Base-by-base conservation (phyloP, 2,329 filamentous ascomycete species). In the Periglandula ipomoeae region DNA sequence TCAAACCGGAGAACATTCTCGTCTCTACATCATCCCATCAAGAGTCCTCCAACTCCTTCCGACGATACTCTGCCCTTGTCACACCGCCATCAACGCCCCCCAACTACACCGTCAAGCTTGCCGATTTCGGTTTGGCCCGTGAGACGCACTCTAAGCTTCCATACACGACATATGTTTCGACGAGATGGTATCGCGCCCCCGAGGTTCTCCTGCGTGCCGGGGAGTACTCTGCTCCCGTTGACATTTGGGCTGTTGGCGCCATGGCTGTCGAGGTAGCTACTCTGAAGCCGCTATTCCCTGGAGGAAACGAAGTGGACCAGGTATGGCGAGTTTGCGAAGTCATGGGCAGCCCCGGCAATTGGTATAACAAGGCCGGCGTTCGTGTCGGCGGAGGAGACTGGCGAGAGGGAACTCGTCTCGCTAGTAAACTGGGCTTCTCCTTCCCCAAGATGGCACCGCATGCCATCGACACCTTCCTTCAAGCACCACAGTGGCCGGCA, bases 401-500 rank as follows among this genome's bases (percentile, higher is more conserved):
- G 93, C 89, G 89, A 60, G 93, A 98, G 50, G 93, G 93, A 50
- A 89, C 89, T 41, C 81, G 89, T 53, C 74, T 98, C 51, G 93
- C 93, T 49, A 89, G 93, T 58, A 97, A 97, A 74, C 79, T 98
- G 54, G 93, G 93, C 49, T 98, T 98, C 67, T 96, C 93, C 0
- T 98, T 98, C 70, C 93, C 93, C 52, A 97, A 93, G 81, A 97
- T 98, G 93, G 91, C 93, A 20, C 93, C 93, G 45, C 93, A 97
- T 66, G 81, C 91, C 17, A 89, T 98, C 80, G 91, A 97, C 58
- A 94, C 89, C 5, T 93, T 97, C 56, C 75, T 98, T 7, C 89
- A 89, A 62, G 66, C 86, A 23, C 89, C 93, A 15, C 88, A 95
- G 61, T 98, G 93, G 93, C 93, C 93, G 5, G 71, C 84, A 1